These are phyloP conservation scores for Mycosphaerella arachidis DNA, from an alignment of 2,329 filamentous ascomycete genomes.

Conservation along the genomic window DNA sequence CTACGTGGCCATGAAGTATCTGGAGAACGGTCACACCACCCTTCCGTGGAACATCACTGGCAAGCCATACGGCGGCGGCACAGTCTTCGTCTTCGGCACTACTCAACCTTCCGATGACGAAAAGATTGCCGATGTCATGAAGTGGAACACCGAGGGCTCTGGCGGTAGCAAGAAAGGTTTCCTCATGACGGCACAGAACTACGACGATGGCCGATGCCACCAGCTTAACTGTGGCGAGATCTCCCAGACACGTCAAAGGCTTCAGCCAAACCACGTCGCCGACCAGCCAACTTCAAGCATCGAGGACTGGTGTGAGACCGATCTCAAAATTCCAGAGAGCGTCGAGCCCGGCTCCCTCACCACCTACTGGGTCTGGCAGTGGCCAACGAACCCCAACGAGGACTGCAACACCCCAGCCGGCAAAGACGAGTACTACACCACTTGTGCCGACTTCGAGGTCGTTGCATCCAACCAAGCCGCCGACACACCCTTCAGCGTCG, in stretches of 20 bases:
- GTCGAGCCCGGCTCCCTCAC: slow-evolving; percentile 64
- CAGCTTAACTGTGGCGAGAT: slow-evolving; percentile 63
- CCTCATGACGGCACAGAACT: slow-evolving; percentile 73
- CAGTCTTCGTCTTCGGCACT: slow-evolving; percentile 49
- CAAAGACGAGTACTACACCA: slow-evolving; percentile 56
- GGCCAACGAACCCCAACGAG: slow-evolving; percentile 55
- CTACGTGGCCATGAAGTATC: slow-evolving; percentile 47
- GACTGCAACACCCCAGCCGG: slow-evolving; percentile 43
- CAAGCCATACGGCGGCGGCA: slow-evolving; percentile 43
- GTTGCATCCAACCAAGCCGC: slow-evolving; percentile 27
- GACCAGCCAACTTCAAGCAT: slow-evolving; percentile 41
- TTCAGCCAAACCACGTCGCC: slow-evolving; percentile 53
- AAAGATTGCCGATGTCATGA: slow-evolving; percentile 60
- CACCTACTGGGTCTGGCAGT: slow-evolving; percentile 96
- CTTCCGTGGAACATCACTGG: slow-evolving; percentile 38
- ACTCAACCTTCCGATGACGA: slow-evolving; percentile 49
- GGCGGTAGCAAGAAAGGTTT: slow-evolving; percentile 75
- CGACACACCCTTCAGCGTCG: slow-evolving; percentile 7
- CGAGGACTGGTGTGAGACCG: slow-evolving; percentile 74
- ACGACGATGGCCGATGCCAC: slow-evolving; percentile 87
- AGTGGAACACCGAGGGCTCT: slow-evolving; percentile 76
- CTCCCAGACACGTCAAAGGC: slow-evolving; percentile 54
- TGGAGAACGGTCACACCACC: slow-evolving; percentile 49
- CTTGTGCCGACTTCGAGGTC: slow-evolving; percentile 54
- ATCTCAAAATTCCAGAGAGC: slow-evolving; percentile 68